A percentile compares a stretch with the other conserved stretches of the same genome.
phyloP scores from a whole-genome alignment of 2,329 filamentous ascomycete species.

The Penicillium thymicola region DNA sequence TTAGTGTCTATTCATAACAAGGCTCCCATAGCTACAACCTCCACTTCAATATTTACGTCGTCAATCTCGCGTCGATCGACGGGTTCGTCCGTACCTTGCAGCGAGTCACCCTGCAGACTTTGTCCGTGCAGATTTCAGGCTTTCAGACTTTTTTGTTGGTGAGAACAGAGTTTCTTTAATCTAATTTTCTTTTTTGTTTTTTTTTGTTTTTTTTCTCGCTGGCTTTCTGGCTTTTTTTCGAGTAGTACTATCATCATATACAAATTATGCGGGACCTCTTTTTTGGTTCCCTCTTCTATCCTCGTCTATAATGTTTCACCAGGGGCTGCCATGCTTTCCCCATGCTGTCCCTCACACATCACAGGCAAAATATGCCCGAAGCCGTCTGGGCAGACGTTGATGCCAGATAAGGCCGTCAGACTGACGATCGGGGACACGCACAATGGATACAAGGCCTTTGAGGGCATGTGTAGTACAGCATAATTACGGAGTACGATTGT shows the following conservation, averaged over 20 bases:
- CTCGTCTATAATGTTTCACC: conserved; percentile 10
- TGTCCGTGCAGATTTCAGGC: conserved; percentile 17
- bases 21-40: not conserved
- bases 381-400: conserved; percentile 13
- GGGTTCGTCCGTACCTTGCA: conserved; percentile 29
- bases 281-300: not conserved
- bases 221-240: not conserved
- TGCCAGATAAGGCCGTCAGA: conserved; percentile 12
- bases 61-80: conserved; percentile 20
- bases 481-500: not conserved
- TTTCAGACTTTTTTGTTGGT: not conserved
- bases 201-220: not conserved
- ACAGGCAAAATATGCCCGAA: conserved; percentile 3
- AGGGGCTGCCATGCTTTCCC: conserved; percentile 3
- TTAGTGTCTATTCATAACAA: not conserved
- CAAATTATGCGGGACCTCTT: not conserved
- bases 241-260: not conserved
- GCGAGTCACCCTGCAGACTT: conserved; percentile 22
- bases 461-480: conserved; percentile 3
- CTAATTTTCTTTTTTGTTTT: not conserved
- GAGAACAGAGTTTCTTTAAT: not conserved
- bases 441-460: conserved; percentile 13
- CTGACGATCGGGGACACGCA: not conserved
- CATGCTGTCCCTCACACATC: conserved; percentile 5
- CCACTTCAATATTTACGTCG: not conserved